phyloP scores from a whole-genome alignment of 345 rosid genomes.

The Melaleuca quinquenervia region DNA sequence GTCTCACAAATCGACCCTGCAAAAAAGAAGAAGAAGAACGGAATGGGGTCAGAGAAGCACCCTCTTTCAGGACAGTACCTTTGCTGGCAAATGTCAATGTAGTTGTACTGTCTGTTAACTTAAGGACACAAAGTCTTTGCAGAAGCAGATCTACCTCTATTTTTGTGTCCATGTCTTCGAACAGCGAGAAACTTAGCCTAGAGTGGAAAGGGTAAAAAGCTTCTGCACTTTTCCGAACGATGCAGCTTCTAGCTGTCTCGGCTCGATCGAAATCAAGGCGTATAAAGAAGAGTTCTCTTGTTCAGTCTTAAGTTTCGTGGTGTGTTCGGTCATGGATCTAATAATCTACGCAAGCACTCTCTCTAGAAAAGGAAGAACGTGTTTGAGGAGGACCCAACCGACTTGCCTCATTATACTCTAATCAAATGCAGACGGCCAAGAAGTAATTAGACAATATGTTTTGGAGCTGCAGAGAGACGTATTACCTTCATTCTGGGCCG shows the following conservation, averaged over 20 bases:
- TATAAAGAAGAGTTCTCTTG: not conserved
- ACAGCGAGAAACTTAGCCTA: not conserved
- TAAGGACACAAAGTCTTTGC: not conserved
- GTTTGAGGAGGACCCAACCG: not conserved
- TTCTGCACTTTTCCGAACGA: not conserved
- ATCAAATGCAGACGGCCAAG: not conserved
- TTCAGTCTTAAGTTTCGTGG: not conserved
- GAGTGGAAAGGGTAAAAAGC: not conserved
- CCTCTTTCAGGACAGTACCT: not conserved
- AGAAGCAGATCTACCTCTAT: not conserved
- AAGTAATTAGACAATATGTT: not conserved
- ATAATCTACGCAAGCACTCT: not conserved
- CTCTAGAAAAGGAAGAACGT: not conserved
- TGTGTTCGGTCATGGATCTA: not conserved
- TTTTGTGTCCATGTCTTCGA: not conserved
- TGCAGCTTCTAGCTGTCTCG: not conserved
- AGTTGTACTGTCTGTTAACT: not conserved
- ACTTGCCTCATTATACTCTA: not conserved
- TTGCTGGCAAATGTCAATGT: not conserved
- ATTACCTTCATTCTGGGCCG: constrained; percentile 88
- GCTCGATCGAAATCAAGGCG: not conserved
- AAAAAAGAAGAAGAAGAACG: not conserved
- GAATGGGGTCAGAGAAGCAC: not conserved
- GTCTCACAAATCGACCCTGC: constrained; percentile 59
- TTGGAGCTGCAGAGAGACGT: not conserved